Percentiles rank a stretch among this genome's conserved stretches.
Evolutionary conservation across 352 stramenopile species (phyloP).

Genomic region (Phytophthora agathidicida): DNA sequence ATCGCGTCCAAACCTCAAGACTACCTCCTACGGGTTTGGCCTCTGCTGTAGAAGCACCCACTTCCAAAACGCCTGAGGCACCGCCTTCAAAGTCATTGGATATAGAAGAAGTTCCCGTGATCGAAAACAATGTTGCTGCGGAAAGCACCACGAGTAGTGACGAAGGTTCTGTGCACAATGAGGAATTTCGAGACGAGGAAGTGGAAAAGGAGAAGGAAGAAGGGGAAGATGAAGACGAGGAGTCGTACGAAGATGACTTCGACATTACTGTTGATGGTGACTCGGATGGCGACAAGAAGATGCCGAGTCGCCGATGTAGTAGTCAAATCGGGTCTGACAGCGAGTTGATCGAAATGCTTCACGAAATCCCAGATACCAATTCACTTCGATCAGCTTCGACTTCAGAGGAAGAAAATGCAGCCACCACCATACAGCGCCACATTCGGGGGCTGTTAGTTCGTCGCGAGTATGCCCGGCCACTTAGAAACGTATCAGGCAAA

Average conservation of each 20-base stretch:
- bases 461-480: neutral
- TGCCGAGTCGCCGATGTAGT: constrained; percentile 8
- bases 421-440: constrained; percentile 38
- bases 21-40: constrained; percentile 2
- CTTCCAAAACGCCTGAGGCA: too few relatives aligned
- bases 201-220: neutral
- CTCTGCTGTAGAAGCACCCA: too few relatives aligned
- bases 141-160: too few relatives aligned
- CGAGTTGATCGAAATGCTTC: constrained; percentile 54
- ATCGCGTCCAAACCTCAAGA: constrained; percentile 9
- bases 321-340: constrained; percentile 29
- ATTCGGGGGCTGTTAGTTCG: constrained; percentile 20
- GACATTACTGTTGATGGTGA: constrained; percentile 28
- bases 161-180: neutral
- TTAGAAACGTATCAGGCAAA: neutral
- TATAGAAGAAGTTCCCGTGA: neutral
- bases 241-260: constrained; percentile 58
- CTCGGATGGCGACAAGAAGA: constrained; percentile 7
- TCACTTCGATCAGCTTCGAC: neutral
- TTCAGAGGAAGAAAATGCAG: constrained; percentile 17
- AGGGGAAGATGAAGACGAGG: constrained; percentile 8
- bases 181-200: neutral
- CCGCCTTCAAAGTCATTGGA: too few relatives aligned
- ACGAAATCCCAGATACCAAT: constrained; percentile 14
- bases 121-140: neutral